phyloP scores from a whole-genome alignment of 495 filamentous ascomycete genomes.

The Daldinia caldariorum region DNA sequence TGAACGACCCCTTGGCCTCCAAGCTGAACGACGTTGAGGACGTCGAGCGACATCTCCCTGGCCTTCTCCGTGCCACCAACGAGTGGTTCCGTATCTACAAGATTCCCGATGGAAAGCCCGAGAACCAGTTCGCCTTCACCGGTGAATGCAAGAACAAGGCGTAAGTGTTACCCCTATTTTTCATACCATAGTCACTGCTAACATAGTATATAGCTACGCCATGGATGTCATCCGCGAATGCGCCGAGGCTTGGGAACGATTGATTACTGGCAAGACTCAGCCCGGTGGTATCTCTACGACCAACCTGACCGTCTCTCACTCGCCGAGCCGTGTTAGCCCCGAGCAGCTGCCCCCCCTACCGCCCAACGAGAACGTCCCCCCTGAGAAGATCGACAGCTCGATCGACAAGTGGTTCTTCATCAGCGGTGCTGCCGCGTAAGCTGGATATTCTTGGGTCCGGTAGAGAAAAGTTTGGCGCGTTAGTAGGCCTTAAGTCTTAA shows the following conservation, averaged over 20 bases:
- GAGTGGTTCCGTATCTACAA: slow-evolving; percentile 99
- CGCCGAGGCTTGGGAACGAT: slow-evolving; percentile 93
- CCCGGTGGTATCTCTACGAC: slow-evolving; percentile 80
- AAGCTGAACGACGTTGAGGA: slow-evolving; percentile 99
- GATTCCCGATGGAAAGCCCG: slow-evolving; percentile 99
- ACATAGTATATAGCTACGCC: slow-evolving; percentile 72
- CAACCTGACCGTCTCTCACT: slow-evolving; percentile 79
- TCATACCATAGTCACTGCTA: slow-evolving; percentile 31
- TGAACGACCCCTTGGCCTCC: slow-evolving; percentile 94
- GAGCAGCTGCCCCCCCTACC: slow-evolving; percentile 76
- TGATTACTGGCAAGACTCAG: slow-evolving; percentile 87
- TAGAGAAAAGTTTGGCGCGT: slow-evolving; percentile 43
- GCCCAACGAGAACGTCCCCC: slow-evolving; percentile 75
- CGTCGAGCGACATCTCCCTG: slow-evolving; percentile 97
- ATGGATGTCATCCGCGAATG: slow-evolving; percentile 95
- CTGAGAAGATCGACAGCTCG: slow-evolving; percentile 91
- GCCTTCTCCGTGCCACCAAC: slow-evolving; percentile 95
- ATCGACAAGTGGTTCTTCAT: slow-evolving; percentile 99
- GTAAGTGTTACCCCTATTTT: slow-evolving; percentile 53
- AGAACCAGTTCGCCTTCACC: slow-evolving; percentile 99
- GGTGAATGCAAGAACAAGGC: slow-evolving; percentile 99
- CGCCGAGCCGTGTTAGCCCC: slow-evolving; percentile 69
- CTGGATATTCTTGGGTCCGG: slow-evolving; percentile 29
- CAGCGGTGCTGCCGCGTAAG: slow-evolving; percentile 91
- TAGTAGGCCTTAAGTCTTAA: slow-evolving; percentile 17